Conservation (phyloP, 2,329 filamentous ascomycete species). For the Cladosporium austrohemisphaericum region DNA sequence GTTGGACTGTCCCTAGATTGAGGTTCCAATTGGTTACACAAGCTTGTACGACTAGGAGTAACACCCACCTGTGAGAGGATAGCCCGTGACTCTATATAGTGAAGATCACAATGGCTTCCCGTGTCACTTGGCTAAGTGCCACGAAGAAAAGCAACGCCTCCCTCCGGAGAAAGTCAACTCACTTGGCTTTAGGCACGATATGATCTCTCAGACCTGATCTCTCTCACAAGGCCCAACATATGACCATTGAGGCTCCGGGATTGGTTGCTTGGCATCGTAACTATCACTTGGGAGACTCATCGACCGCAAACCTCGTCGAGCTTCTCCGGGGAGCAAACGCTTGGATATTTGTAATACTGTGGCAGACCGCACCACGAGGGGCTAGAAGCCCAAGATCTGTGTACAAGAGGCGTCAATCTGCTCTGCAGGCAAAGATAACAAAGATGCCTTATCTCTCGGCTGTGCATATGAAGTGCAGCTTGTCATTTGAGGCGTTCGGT, state of each 20-base stretch:
- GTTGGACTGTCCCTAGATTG: not conserved
- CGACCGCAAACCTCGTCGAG: not conserved
- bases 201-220: too few relatives aligned
- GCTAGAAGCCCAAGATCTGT: not conserved
- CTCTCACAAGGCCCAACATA: not conserved
- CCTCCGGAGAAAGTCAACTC: not conserved
- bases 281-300: conserved; percentile 9
- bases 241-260: not conserved
- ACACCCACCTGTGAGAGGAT: not conserved
- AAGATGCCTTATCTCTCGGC: conserved; percentile 11
- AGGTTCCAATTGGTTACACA: not conserved
- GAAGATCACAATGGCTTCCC: not conserved
- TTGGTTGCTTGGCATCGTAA: conserved; percentile 3
- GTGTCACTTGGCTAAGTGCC: not conserved
- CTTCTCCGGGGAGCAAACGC: conserved; percentile 11
- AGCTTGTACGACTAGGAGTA: not conserved
- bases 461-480: not conserved
- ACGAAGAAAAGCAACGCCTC: not conserved
- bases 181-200: too few relatives aligned
- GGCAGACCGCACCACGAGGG: not conserved
- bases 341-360: conserved; percentile 6
- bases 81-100: conserved; percentile 1
- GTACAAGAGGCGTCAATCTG: not conserved
- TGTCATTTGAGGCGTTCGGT: conserved; percentile 7
- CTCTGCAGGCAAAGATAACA: conserved; percentile 1